These are phyloP conservation scores for Aristolochia contorta DNA, from an alignment of 164 flowering plant species.

Conservation along the genomic window DNA sequence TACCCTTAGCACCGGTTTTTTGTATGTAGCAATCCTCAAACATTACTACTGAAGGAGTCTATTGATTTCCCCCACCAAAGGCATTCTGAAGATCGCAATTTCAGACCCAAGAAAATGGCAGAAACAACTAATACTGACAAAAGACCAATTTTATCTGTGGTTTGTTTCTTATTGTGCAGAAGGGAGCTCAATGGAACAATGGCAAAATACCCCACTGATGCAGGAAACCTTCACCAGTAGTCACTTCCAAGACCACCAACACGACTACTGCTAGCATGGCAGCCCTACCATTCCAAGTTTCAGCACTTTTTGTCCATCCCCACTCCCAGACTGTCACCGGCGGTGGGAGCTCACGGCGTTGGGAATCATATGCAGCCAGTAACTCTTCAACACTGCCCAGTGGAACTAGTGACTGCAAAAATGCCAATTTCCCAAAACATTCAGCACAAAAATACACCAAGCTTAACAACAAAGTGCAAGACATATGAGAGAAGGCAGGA, in stretches of 20 bases:
- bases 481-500: neutral
- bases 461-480: neutral
- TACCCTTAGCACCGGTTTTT: too few species aligned
- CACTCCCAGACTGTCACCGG: conserved; percentile 94
- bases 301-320: conserved; percentile 99
- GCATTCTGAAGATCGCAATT: too few species aligned
- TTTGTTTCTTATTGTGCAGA: too few species aligned
- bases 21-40: too few species aligned
- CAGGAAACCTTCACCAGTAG: conserved; percentile 79
- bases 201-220: conserved; percentile 92
- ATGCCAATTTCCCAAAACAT: neutral
- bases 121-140: too few species aligned
- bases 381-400: conserved; percentile 94
- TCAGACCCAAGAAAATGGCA: too few species aligned
- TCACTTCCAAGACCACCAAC: conserved; percentile 72
- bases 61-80: too few species aligned
- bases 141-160: too few species aligned
- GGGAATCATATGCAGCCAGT: conserved; percentile 86
- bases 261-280: conserved; percentile 91
- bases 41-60: too few species aligned
- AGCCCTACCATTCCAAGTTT: conserved; percentile 98
- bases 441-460: neutral
- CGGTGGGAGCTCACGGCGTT: conserved; percentile 82
- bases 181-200: conserved; percentile 29
- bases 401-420: conserved; percentile 83